Evolutionary conservation across 306 rosid genomes (phyloP).

Genomic region (Vachellia pachyceras): DNA sequence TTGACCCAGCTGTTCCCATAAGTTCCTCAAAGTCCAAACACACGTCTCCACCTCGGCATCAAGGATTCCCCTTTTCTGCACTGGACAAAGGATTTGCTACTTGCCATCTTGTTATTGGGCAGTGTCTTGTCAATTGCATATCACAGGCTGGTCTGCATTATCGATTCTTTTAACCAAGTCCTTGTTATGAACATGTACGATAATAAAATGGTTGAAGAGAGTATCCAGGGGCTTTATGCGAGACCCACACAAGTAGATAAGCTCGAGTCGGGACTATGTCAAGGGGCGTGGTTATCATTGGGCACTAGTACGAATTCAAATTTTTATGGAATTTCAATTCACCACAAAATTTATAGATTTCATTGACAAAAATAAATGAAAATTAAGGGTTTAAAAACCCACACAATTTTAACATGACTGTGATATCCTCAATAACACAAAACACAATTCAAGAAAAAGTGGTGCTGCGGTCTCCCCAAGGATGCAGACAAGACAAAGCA

Average conservation of each 20-base stretch:
- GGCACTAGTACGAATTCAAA: not conserved
- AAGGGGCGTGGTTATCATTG: conserved; percentile 27
- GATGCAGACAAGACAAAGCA: conserved; percentile 26
- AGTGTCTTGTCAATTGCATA: conserved; percentile 33
- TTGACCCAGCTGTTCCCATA: conserved; percentile 35
- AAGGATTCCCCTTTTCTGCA: not conserved
- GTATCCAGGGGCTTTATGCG: conserved; percentile 23
- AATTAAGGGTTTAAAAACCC: not conserved
- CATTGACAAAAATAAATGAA: not conserved
- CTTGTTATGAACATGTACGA: conserved; percentile 22
- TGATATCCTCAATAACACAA: not conserved
- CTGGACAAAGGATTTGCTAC: conserved; percentile 16
- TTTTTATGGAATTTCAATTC: not conserved
- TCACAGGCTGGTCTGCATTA: conserved; percentile 1
- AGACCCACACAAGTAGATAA: conserved; percentile 24
- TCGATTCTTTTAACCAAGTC: not conserved
- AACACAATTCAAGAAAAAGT: not conserved
- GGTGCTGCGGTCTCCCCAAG: not conserved
- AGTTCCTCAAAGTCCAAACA: conserved; percentile 38
- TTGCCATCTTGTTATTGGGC: conserved; percentile 26
- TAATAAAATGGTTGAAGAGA: conserved; percentile 29
- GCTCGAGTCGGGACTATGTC: conserved; percentile 38
- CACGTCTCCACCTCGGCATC: conserved; percentile 27
- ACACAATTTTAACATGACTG: not conserved
- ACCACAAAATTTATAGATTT: not conserved